Conservation (phyloP, 2,329 filamentous ascomycete genomes). For the Aspergillus persii region DNA sequence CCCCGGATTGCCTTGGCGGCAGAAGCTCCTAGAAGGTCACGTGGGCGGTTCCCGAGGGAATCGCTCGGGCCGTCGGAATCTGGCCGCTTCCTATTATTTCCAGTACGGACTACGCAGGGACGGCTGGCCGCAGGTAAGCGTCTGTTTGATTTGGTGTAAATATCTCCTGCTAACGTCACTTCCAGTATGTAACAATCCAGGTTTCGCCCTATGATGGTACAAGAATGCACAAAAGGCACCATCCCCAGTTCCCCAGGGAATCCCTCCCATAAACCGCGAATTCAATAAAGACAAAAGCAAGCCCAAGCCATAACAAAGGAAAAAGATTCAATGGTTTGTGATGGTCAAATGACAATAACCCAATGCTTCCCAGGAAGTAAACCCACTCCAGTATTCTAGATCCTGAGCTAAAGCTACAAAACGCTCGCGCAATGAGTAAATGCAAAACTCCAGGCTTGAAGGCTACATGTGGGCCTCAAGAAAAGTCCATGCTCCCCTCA, state of each 20-base stretch:
- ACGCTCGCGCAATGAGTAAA: not conserved
- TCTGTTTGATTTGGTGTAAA: not conserved
- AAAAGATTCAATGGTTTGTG: not conserved
- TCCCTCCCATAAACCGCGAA: not conserved
- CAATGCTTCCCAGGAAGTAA: not conserved
- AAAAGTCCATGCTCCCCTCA: too few species aligned
- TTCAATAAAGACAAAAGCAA: not conserved
- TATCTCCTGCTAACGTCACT: not conserved
- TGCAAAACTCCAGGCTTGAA: not conserved
- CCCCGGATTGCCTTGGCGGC: slow-evolving; percentile 43
- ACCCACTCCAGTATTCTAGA: not conserved
- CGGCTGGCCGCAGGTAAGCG: too few species aligned
- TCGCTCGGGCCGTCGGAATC: slow-evolving; percentile 24
- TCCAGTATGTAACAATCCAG: not conserved
- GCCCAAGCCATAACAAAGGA: not conserved
- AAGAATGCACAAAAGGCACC: not conserved
- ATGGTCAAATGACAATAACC: not conserved
- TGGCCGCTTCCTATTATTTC: not conserved
- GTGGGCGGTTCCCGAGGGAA: slow-evolving; percentile 31
- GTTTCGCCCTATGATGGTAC: not conserved
- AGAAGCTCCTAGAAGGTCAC: slow-evolving; percentile 45
- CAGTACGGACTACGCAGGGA: too few species aligned
- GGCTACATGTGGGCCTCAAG: too few species aligned
- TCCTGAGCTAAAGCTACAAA: not conserved
- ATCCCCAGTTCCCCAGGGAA: not conserved